phyloP scores from a whole-genome alignment of 495 filamentous ascomycete genomes.

The Trichoderma asperelloides region DNA sequence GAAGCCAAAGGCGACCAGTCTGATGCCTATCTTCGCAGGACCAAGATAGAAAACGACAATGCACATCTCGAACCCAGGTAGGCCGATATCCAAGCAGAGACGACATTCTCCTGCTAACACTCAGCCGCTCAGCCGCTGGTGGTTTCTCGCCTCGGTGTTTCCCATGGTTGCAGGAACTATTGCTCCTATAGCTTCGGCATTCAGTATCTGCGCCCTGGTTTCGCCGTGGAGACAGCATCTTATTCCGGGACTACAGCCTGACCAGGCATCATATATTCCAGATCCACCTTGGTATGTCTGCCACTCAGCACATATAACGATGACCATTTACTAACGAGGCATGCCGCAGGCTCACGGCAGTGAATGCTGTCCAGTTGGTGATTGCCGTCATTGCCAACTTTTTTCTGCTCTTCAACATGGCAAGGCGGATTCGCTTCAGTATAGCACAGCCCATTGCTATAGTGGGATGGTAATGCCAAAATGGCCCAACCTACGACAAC shows the following conservation, averaged over 20 bases:
- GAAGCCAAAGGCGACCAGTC: not conserved
- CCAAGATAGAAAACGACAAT: slow-evolving; percentile 18
- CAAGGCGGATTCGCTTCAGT: slow-evolving; percentile 63
- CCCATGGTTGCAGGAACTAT: slow-evolving; percentile 77
- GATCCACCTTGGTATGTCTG: slow-evolving; percentile 61
- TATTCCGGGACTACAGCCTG: slow-evolving; percentile 38
- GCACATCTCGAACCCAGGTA: slow-evolving; percentile 46
- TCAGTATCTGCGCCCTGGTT: slow-evolving; percentile 70
- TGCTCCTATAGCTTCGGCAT: slow-evolving; percentile 70
- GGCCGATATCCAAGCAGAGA: not conserved
- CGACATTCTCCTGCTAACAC: not conserved
- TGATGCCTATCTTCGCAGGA: not conserved
- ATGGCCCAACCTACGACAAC: not conserved
- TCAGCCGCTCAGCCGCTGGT: slow-evolving; percentile 53
- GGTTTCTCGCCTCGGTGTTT: slow-evolving; percentile 75
- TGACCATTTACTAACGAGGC: not conserved
- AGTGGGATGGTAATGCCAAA: slow-evolving; percentile 34
- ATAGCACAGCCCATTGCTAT: slow-evolving; percentile 67
- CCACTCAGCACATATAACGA: not conserved
- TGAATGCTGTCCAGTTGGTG: slow-evolving; percentile 67
- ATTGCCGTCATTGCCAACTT: slow-evolving; percentile 65
- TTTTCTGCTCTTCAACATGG: slow-evolving; percentile 76
- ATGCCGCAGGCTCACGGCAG: slow-evolving; percentile 46
- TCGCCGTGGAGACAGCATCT: slow-evolving; percentile 63
- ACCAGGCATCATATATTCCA: slow-evolving; percentile 40